Base-by-base conservation (phyloP, 1,139 yeast genomes). In the Casaregolazyma lundiana region DNA sequence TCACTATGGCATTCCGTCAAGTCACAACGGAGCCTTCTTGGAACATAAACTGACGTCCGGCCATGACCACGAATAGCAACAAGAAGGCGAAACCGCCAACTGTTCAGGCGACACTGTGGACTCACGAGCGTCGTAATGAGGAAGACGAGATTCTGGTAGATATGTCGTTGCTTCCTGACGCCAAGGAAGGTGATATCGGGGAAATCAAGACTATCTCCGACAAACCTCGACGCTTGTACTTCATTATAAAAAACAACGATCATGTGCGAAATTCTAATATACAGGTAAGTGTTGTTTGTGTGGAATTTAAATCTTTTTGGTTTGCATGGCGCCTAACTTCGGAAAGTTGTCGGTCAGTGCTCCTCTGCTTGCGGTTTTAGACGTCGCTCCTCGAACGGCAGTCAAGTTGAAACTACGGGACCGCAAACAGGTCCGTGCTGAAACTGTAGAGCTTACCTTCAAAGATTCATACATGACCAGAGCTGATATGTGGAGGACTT, bases 401-500 rank as follows among this genome's bases (percentile, higher is more conserved):
- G 82, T 80, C 1, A 61, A 73, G 50, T 82, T 88, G 1, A 76
- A 76, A 50, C 63, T 82, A 46, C 37, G 48, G 18, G 26, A 34
- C 13, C 71, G 77, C 32, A 65, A 69, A 6, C 65, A 70, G 0
- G 84, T 78, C 7, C 84, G 79, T 50, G 86, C 92, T 0, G 97
- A 92, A 57, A 74, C 87, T 2, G 77, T 90, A 4, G 98, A 92
- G 59, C 69, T 94, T 4, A 81, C 80, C 60, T 78, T 89, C 47
- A 86, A 84, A 57, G 97, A 92, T 60, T 73, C 87, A 18, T 80
- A 85, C 56, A 67, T 94, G 16, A 80, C 96, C 1, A 70, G 99
- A 54, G 96, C 95, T 49, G 95, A 89, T 56, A 90, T 90, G 94
- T 94, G 97, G 96, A 72, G 78, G 32, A 68, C 90, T 7, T 80